phyloP scores from a whole-genome alignment of 768 basidiomycete genomes.

The Rubroboletus satanas region DNA sequence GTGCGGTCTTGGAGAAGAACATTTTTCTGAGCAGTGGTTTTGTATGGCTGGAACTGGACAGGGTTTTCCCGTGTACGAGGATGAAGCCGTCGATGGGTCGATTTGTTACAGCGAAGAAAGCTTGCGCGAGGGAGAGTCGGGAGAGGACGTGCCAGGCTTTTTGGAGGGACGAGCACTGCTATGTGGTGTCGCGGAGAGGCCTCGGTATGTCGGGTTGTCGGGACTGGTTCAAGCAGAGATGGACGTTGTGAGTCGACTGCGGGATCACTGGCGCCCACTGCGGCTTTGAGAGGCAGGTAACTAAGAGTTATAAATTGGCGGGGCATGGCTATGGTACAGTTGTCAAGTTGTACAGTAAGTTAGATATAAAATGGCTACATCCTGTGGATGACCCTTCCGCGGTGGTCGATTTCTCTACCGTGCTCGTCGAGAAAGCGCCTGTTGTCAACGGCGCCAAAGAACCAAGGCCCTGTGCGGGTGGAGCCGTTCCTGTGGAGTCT shows the following conservation, averaged over 20 bases:
- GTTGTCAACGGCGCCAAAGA: slow-evolving; percentile 20
- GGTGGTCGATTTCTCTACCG: slow-evolving; percentile 27
- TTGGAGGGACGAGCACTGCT: slow-evolving; percentile 53
- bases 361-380: slow-evolving; percentile 18
- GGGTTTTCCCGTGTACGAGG: background rate
- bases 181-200: slow-evolving; percentile 32
- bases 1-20: background rate
- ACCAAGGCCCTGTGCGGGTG: slow-evolving; percentile 20
- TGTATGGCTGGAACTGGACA: background rate
- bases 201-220: slow-evolving; percentile 9
- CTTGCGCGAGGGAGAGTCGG: background rate
- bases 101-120: background rate
- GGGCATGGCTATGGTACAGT: background rate
- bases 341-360: background rate
- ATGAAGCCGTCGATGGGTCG: background rate
- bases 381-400: slow-evolving; percentile 23
- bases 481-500: slow-evolving; percentile 14
- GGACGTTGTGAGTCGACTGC: slow-evolving; percentile 56
- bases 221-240: slow-evolving; percentile 48
- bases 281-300: slow-evolving; percentile 34
- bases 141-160: slow-evolving; percentile 30
- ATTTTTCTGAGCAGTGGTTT: background rate
- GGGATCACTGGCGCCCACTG: slow-evolving; percentile 65
- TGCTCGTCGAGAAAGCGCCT: slow-evolving; percentile 20
- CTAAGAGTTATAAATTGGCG: background rate